Conservation (phyloP, 208 protist species). For the Leishmania guyanensis region DNA sequence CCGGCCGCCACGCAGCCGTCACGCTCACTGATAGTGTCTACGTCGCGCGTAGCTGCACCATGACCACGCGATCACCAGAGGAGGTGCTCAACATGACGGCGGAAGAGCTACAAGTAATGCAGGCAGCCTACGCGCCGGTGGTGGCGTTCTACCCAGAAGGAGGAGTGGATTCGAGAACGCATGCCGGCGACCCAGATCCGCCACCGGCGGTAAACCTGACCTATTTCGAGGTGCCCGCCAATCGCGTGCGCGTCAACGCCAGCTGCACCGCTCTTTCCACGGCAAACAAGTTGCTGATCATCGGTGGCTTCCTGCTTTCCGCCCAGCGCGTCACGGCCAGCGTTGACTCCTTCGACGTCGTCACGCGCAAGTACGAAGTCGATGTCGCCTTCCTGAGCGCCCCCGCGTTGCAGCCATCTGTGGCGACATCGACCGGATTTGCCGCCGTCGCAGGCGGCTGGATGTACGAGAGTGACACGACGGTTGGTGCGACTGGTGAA, state of each 20-base stretch:
- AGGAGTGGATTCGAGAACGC: background rate
- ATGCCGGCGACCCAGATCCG: background rate
- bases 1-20: slow-evolving; percentile 32
- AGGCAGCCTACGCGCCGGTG: slow-evolving; percentile 20
- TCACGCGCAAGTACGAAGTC: slow-evolving; percentile 36
- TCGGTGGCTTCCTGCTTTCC: slow-evolving; percentile 35
- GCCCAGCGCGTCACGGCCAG: slow-evolving; percentile 24
- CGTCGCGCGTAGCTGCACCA: slow-evolving; percentile 37
- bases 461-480: slow-evolving; percentile 11
- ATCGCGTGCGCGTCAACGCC: slow-evolving; percentile 35
- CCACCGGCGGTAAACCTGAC: slow-evolving; percentile 20
- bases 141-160: slow-evolving; percentile 28
- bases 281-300: slow-evolving; percentile 31
- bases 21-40: slow-evolving; percentile 37
- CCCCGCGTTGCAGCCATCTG: slow-evolving; percentile 33
- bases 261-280: slow-evolving; percentile 30
- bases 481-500: background rate
- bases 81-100: slow-evolving; percentile 12
- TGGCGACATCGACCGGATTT: slow-evolving; percentile 36
- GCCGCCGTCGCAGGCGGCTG: slow-evolving; percentile 35
- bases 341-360: slow-evolving; percentile 42
- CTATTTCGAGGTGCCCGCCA: slow-evolving; percentile 23
- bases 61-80: slow-evolving; percentile 19
- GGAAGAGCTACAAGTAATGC: slow-evolving; percentile 2
- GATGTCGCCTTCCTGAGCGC: slow-evolving; percentile 18